Conservation (phyloP, 75 land plant genomes). For the Selaginella moellendorffii region DNA sequence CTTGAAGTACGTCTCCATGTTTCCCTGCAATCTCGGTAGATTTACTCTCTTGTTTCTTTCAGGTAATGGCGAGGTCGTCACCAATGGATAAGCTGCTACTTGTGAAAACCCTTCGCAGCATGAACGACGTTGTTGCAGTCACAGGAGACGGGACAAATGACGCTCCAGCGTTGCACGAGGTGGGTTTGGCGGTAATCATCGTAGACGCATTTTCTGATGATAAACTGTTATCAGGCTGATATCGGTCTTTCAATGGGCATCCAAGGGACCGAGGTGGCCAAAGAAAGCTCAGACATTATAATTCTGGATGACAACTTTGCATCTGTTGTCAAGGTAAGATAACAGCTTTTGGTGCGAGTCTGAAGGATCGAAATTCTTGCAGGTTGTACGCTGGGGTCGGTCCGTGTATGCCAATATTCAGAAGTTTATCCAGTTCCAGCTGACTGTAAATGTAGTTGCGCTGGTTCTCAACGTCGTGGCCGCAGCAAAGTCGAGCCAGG, state of each 20-base stretch:
- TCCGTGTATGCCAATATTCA: conserved; percentile 83
- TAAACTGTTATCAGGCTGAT: conserved; percentile 16
- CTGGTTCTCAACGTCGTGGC: conserved; percentile 64
- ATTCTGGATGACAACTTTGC: conserved; percentile 76
- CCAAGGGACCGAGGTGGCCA: conserved; percentile 41
- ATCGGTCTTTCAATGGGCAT: conserved; percentile 31
- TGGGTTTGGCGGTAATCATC: background rate
- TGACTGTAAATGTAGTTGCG: conserved; percentile 84
- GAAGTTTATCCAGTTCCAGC: conserved; percentile 83
- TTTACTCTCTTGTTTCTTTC: background rate
- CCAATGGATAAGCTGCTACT: conserved; percentile 52
- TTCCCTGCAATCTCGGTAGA: background rate
- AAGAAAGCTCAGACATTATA: conserved; percentile 69
- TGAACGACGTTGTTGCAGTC: conserved; percentile 57
- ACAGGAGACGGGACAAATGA: conserved; percentile 77
- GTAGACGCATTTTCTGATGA: background rate
- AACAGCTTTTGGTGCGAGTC: background rate
- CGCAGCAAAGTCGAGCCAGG: conserved; percentile 52
- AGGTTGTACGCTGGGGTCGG: conserved; percentile 67
- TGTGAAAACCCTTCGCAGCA: conserved; percentile 38
- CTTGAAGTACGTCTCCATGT: background rate
- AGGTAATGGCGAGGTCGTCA: conserved; percentile 55
- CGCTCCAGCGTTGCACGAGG: conserved; percentile 52
- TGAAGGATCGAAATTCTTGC: background rate
- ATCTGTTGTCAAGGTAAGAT: conserved; percentile 51